Evolutionary conservation across 164 flowering plant genomes (phyloP).

Genomic region (Tinospora cordifolia): DNA sequence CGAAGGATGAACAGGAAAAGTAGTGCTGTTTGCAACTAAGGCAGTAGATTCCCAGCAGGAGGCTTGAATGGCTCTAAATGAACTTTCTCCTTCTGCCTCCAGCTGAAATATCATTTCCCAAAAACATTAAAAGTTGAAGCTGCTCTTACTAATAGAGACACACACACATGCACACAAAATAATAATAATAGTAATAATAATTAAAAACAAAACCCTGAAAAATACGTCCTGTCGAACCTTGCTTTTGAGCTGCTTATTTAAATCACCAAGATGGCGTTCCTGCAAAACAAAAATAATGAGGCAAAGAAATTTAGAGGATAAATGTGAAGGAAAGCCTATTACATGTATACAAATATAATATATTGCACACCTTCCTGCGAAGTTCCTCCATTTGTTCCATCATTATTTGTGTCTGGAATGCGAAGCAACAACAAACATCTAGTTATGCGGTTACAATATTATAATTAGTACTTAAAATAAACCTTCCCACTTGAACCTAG

Average conservation of each 20-base stretch:
- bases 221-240: too few species aligned
- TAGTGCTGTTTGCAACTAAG: conserved; percentile 33
- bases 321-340: background rate
- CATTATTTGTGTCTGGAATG: conserved; percentile 65
- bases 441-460: too few species aligned
- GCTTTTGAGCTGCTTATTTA: conserved; percentile 70
- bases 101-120: conserved; percentile 29
- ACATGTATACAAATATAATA: background rate
- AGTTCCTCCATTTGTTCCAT: conserved; percentile 83
- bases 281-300: conserved; percentile 26
- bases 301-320: background rate
- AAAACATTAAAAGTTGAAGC: background rate
- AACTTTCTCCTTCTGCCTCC: conserved; percentile 49
- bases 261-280: conserved; percentile 88
- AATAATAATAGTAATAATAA: too few species aligned
- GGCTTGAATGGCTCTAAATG: conserved; percentile 35
- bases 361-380: conserved; percentile 50
- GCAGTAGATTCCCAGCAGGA: conserved; percentile 56
- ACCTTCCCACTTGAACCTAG: too few species aligned
- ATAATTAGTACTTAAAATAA: too few species aligned
- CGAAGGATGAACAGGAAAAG: conserved; percentile 36
- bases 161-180: too few species aligned
- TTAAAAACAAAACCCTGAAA: too few species aligned
- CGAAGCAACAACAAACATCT: background rate
- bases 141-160: too few species aligned